Evolutionary conservation across 2,329 filamentous ascomycete species (phyloP).

Genomic region (Trichocomaceae sp.): DNA sequence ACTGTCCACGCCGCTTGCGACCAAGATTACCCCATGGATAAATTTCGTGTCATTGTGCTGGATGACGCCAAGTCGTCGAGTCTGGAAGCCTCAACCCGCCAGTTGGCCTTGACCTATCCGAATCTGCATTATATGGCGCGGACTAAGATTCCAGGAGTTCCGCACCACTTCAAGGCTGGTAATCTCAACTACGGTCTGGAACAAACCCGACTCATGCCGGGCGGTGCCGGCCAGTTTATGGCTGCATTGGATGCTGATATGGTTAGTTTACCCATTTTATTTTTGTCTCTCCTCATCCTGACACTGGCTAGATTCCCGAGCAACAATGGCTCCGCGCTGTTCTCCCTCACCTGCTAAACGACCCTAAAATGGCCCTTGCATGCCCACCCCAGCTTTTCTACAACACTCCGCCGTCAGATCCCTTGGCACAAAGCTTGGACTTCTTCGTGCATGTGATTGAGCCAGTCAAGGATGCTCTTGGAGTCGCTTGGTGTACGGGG

Average conservation of each 20-base stretch:
- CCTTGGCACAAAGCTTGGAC: conserved; percentile 53
- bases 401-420: conserved; percentile 54
- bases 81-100: conserved; percentile 30
- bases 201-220: conserved; percentile 45
- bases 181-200: conserved; percentile 58
- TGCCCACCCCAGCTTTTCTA: conserved; percentile 59
- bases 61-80: conserved; percentile 34
- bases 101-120: conserved; percentile 29
- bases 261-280: conserved; percentile 24
- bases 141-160: conserved; percentile 33
- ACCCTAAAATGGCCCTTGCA: conserved; percentile 53
- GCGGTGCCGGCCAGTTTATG: conserved; percentile 52
- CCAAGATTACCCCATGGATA: conserved; percentile 36
- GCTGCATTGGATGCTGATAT: conserved; percentile 63
- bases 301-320: conserved; percentile 50
- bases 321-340: conserved; percentile 53
- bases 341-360: conserved; percentile 52
- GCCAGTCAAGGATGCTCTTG: conserved; percentile 40
- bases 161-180: conserved; percentile 56
- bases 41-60: conserved; percentile 33
- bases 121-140: conserved; percentile 40
- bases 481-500: conserved; percentile 59
- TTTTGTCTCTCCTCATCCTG: not conserved
- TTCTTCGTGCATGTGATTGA: conserved; percentile 53
- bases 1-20: conserved; percentile 33